Base-by-base conservation (phyloP, 2,329 filamentous ascomycete genomes). In the Lizonia empirigonia region DNA sequence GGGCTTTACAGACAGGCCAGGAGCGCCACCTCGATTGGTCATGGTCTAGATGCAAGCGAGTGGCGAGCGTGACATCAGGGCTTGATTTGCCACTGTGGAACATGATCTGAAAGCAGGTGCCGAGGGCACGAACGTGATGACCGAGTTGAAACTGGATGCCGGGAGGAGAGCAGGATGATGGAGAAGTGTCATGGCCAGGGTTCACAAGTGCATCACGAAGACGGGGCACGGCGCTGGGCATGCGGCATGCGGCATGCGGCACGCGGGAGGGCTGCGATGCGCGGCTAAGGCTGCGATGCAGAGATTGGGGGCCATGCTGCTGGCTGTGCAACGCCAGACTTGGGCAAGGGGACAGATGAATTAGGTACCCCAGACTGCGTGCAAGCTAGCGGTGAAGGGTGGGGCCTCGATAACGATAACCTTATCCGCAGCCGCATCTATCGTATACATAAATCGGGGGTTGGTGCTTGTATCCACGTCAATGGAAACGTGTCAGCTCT, bases 401-500 rank as follows among this genome's bases (percentile, higher is more conserved):
- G 44, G 36, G 44, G 37, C 44, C 20, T 19, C 41, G 41, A 41
- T 51, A 46, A 23, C 41, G 41, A 41, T 51, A 46, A 23, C 29
- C 40, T 40, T 30, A 44, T 50, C 41, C 19, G 4, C 8, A 20
- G 37, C 29, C 22, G 12, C 46, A n/a, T n/a, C n/a, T n/a, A n/a
- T n/a, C n/a, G n/a, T n/a, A n/a, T n/a, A n/a, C n/a, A n/a, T n/a
- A n/a, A n/a, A n/a, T n/a, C n/a, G n/a, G n/a, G n/a, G n/a, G n/a
- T n/a, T n/a, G n/a, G n/a, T n/a, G n/a, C n/a, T n/a, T n/a, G 34
- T 50, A 41, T 50, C 53, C 57, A 54, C 41, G 46, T 57, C 50
- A 56, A 58, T 54, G 49, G 52, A 53, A 37, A 61, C 56, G 56
- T 59, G 53, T 53, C 58, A 56, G 38, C 46, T 33, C n/a, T 18